These are phyloP conservation scores for Amesomyces nigricolor DNA, from an alignment of 2,329 filamentous ascomycete species.

Conservation along the genomic window DNA sequence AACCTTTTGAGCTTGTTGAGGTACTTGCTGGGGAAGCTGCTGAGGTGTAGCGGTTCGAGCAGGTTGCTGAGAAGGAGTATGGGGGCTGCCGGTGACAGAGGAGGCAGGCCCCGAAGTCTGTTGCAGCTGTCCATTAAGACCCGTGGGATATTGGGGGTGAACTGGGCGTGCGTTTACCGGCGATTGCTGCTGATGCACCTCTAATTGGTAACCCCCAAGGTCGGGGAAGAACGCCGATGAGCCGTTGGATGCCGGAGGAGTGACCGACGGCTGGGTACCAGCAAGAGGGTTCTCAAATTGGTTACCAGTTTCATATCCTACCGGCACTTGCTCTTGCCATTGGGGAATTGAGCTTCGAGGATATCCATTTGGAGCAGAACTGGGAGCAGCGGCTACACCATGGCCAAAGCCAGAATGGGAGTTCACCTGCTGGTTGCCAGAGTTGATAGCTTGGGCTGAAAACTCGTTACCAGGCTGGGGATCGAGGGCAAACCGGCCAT, in stretches of 20 bases:
- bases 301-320: conserved; percentile 14
- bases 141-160: conserved; percentile 18
- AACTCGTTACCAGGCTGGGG: conserved; percentile 16
- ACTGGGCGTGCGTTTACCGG: conserved; percentile 1
- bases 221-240: conserved; percentile 13
- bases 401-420: conserved; percentile 15
- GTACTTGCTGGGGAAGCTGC: conserved; percentile 22
- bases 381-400: conserved; percentile 1
- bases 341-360: conserved; percentile 15
- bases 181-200: conserved; percentile 11
- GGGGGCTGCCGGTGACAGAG: conserved; percentile 13
- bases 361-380: conserved; percentile 16
- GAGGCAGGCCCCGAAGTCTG: conserved; percentile 11
- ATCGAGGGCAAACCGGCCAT: conserved; percentile 21
- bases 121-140: conserved; percentile 15
- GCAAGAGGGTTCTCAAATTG: conserved; percentile 24
- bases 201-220: conserved; percentile 13
- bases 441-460: conserved; percentile 13
- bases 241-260: conserved; percentile 7
- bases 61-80: conserved; percentile 9
- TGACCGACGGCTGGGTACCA: conserved; percentile 6
- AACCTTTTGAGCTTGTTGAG: conserved; percentile 19
- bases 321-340: conserved; percentile 20
- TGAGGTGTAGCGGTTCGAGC: conserved; percentile 11
- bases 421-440: conserved; percentile 12